phyloP scores from a whole-genome alignment of 768 basidiomycete species.

The Cystobasidium onofrii region DNA sequence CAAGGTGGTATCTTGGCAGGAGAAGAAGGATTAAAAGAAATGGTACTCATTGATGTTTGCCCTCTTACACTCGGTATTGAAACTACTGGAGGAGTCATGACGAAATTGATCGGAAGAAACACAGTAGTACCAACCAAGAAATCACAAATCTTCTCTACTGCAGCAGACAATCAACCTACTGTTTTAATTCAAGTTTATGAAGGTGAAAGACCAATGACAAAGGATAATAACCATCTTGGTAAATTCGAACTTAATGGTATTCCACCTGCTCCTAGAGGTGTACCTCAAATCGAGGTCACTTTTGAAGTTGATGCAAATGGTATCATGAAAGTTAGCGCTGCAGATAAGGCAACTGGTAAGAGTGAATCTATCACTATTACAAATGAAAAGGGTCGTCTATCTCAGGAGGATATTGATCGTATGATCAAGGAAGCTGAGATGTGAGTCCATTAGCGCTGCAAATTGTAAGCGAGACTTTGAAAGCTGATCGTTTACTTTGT shows the following conservation, averaged over 20 bases:
- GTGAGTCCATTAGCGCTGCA: no score
- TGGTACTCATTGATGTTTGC: conserved; percentile 92
- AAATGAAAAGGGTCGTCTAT: conserved; percentile 89
- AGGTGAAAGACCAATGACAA: conserved; percentile 92
- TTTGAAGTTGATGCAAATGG: conserved; percentile 82
- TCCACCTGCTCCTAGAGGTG: conserved; percentile 89
- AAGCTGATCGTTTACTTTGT: conserved; percentile 33
- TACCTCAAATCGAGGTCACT: conserved; percentile 92
- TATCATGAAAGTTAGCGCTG: conserved; percentile 81
- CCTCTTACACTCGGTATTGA: conserved; percentile 95
- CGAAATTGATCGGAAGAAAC: conserved; percentile 93
- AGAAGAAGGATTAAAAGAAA: conserved; percentile 76
- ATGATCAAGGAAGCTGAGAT: conserved; percentile 93
- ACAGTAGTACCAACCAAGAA: conserved; percentile 97
- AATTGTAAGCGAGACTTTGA: no score
- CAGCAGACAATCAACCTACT: conserved; percentile 58
- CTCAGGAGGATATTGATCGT: conserved; percentile 63
- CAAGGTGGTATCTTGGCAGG: conserved; percentile 97
- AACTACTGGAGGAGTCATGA: conserved; percentile 89
- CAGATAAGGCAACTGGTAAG: conserved; percentile 84
- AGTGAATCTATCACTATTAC: conserved; percentile 59
- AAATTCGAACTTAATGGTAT: conserved; percentile 88
- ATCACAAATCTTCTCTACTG: conserved; percentile 63
- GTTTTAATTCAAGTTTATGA: conserved; percentile 96
- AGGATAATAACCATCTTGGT: conserved; percentile 79